Conservation (phyloP, 305 asterid species). For the Fraxinus sp. region DNA sequence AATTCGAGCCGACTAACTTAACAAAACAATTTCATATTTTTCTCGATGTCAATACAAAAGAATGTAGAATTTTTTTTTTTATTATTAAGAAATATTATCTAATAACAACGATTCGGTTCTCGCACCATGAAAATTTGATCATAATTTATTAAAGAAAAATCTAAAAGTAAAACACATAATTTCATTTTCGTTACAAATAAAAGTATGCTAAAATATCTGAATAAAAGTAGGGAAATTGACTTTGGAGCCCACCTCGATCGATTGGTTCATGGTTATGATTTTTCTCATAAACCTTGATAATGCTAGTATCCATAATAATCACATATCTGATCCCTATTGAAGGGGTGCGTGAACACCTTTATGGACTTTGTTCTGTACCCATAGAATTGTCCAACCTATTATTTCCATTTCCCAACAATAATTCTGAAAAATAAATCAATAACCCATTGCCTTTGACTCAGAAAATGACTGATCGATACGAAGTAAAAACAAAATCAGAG, state of each 20-base stretch:
- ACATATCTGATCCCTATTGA: too few species aligned
- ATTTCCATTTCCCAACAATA: conserved; percentile 10
- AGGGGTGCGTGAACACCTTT: too few species aligned
- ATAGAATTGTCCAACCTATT: not conserved
- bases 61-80: not conserved
- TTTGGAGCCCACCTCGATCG: conserved; percentile 21
- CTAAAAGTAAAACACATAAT: not conserved
- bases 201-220: not conserved
- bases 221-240: not conserved
- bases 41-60: not conserved
- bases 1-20: not conserved
- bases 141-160: not conserved
- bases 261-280: conserved; percentile 18
- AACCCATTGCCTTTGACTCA: not conserved
- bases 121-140: not conserved
- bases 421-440: not conserved
- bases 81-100: not conserved
- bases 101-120: not conserved
- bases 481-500: conserved; percentile 2
- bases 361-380: too few species aligned
- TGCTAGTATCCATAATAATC: not conserved
- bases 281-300: conserved; percentile 2
- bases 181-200: not conserved
- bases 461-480: conserved; percentile 3
- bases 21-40: not conserved